These are phyloP conservation scores for Murraya koenigii DNA, from an alignment of 345 rosid species.

Conservation along the genomic window DNA sequence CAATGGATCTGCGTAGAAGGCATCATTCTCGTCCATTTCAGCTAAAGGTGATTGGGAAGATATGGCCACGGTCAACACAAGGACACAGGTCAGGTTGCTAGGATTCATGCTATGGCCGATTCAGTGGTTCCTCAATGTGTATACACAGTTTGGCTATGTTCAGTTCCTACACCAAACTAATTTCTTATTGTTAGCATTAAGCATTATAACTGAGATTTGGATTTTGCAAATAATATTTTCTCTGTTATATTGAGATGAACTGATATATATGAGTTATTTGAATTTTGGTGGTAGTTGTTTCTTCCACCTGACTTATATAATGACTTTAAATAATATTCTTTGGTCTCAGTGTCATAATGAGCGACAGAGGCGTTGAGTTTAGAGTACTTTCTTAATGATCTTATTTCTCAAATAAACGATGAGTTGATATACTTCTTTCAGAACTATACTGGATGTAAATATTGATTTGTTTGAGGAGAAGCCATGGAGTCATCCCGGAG, in stretches of 20 bases:
- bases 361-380: background rate
- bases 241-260: background rate
- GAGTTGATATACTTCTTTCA: conserved; percentile 21
- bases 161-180: background rate
- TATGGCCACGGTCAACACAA: conserved; percentile 19
- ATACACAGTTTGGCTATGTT: no score
- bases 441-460: conserved; percentile 53
- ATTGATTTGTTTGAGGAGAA: conserved; percentile 49
- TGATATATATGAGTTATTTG: background rate
- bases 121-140: no score
- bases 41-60: conserved; percentile 26
- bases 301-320: background rate
- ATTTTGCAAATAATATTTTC: background rate
- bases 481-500: conserved; percentile 59
- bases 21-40: conserved; percentile 12
- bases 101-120: conserved; percentile 1
- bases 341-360: background rate
- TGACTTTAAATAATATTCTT: background rate
- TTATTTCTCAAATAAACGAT: background rate
- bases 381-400: conserved; percentile 11
- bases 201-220: background rate
- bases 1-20: conserved; percentile 20
- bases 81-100: conserved; percentile 19
- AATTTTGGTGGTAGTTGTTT: background rate
- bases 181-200: background rate